Percentiles rank a stretch among this genome's conserved stretches.
phyloP scores from a whole-genome alignment of 768 basidiomycete species.

The Boletus rex-veris region DNA sequence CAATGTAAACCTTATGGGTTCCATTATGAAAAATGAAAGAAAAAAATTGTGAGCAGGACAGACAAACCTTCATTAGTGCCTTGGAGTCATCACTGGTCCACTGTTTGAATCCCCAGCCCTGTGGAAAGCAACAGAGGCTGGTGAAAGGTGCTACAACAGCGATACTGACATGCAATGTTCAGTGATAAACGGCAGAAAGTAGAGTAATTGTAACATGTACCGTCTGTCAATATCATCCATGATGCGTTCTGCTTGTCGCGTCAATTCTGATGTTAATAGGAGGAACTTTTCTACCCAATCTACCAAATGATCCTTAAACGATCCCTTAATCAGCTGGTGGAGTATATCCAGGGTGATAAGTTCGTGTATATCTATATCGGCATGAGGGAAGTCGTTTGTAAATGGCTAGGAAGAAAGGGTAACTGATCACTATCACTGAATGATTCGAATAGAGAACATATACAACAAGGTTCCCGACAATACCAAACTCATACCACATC shows the following conservation, averaged over 20 bases:
- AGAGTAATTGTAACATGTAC: slow-evolving; percentile 9
- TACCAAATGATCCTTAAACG: slow-evolving; percentile 3
- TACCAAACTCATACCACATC: slow-evolving; percentile 29
- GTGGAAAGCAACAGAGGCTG: slow-evolving; percentile 27
- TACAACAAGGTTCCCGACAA: slow-evolving; percentile 25
- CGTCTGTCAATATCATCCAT: slow-evolving; percentile 32
- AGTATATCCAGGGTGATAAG: slow-evolving; percentile 6
- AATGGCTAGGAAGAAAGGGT: slow-evolving; percentile 27
- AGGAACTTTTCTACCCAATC: slow-evolving; percentile 6
- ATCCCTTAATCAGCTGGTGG: slow-evolving; percentile 5
- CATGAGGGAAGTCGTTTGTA: slow-evolving; percentile 29
- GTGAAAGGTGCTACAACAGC: slow-evolving; percentile 27
- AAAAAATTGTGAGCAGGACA: background rate
- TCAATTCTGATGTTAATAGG: background rate
- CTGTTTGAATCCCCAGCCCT: slow-evolving; percentile 34
- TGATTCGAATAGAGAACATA: background rate
- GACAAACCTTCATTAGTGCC: slow-evolving; percentile 37
- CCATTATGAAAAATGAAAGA: background rate
- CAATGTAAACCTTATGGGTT: slow-evolving; percentile 9
- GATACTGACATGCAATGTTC: slow-evolving; percentile 18
- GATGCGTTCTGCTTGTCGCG: slow-evolving; percentile 7
- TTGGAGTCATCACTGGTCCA: slow-evolving; percentile 41
- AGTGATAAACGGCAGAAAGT: background rate
- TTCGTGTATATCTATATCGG: slow-evolving; percentile 33
- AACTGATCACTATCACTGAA: background rate